Conservation (phyloP, 805 yeast species). For the Ogataea paraovalis region DNA sequence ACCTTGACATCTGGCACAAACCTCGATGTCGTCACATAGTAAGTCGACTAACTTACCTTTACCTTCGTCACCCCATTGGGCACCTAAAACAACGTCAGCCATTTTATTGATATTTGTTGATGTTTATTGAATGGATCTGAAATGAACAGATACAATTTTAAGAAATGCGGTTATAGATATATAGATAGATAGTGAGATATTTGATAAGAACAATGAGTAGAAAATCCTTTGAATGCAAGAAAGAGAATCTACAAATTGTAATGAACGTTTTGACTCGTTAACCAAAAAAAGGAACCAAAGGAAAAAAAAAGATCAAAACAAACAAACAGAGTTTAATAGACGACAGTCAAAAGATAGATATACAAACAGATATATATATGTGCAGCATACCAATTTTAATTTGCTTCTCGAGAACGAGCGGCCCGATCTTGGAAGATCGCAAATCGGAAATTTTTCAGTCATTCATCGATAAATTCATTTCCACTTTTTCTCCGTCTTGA, state of each 20-base stretch:
- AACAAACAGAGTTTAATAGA: not conserved
- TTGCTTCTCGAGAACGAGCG: no score
- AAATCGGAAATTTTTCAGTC: no score
- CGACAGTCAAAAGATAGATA: no score
- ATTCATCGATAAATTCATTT: no score
- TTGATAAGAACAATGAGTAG: slow-evolving; percentile 1
- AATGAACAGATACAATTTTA: no score
- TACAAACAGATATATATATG: no score
- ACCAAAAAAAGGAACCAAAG: slow-evolving; percentile 10
- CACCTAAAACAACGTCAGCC: slow-evolving; percentile 93
- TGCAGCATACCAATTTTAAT: no score
- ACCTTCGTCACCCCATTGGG: slow-evolving; percentile 99
- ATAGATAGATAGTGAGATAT: no score
- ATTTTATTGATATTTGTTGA: slow-evolving; percentile 27
- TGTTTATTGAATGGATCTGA: no score
- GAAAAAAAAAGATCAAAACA: not conserved
- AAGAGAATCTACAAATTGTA: not conserved
- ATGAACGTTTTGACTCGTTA: slow-evolving; percentile 18
- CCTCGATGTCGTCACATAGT: slow-evolving; percentile 90
- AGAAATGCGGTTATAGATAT: no score
- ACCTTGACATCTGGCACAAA: slow-evolving; percentile 97
- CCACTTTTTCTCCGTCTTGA: no score
- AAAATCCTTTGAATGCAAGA: not conserved
- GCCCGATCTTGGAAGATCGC: no score
- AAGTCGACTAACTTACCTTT: slow-evolving; percentile 96